These are phyloP conservation scores for Cadophora malorum DNA, from an alignment of 2,329 filamentous ascomycete genomes.

Conservation along the genomic window DNA sequence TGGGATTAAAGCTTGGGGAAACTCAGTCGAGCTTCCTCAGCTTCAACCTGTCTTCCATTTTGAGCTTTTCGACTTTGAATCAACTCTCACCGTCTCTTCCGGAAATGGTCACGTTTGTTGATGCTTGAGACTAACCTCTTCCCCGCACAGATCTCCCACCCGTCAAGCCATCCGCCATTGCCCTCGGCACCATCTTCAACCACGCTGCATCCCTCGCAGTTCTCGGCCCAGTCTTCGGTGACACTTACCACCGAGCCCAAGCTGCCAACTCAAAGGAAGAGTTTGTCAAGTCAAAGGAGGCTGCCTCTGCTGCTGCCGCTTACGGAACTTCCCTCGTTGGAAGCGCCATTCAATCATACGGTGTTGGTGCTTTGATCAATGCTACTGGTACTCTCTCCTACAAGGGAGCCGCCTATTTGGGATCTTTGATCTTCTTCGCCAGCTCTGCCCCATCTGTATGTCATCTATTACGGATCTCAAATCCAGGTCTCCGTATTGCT, in stretches of 20 bases:
- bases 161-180: conserved; percentile 98
- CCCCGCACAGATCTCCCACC: conserved; percentile 64
- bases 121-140: conserved; percentile 19
- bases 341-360: conserved; percentile 87
- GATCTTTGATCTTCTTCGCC: conserved; percentile 88
- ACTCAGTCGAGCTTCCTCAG: neutral
- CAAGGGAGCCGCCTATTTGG: conserved; percentile 96
- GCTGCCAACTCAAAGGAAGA: conserved; percentile 93
- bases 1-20: neutral
- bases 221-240: conserved; percentile 87
- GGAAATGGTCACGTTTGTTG: neutral
- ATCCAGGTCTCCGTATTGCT: neutral
- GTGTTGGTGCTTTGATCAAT: conserved; percentile 89
- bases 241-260: conserved; percentile 93
- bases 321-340: conserved; percentile 92
- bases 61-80: neutral
- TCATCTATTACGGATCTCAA: conserved; percentile 38
- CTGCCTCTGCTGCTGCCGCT: conserved; percentile 82
- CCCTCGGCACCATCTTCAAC: conserved; percentile 94
- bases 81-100: neutral
- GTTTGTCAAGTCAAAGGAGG: conserved; percentile 93
- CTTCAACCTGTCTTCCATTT: neutral
- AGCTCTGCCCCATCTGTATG: conserved; percentile 85
- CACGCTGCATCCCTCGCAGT: conserved; percentile 89
- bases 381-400: conserved; percentile 94